Percentiles rank a stretch among this genome's conserved stretches.
Conservation (phyloP, 371 early-diverging fungal species). For the Syncephalastrum sp. region DNA sequence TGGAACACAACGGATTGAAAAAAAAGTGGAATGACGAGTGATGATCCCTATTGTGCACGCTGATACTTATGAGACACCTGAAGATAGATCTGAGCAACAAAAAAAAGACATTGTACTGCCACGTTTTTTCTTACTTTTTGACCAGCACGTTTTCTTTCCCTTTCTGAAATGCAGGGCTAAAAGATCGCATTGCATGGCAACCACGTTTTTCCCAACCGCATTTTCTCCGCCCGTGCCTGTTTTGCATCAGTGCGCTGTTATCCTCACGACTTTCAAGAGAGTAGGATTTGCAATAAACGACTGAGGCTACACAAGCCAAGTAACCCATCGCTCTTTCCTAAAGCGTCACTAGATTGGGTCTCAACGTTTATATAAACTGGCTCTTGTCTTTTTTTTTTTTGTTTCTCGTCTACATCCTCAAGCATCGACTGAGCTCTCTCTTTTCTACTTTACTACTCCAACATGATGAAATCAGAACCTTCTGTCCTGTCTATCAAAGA, state of each 20-base stretch:
- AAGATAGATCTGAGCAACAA: too few species aligned
- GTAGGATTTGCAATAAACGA: conserved; percentile 11
- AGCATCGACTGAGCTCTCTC: conserved; percentile 3
- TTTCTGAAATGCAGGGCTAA: conserved; percentile 18
- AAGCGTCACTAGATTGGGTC: conserved; percentile 3
- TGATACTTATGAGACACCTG: too few species aligned
- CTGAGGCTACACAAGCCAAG: conserved; percentile 10
- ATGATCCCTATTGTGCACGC: too few species aligned
- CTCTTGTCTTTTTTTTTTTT: conserved; percentile 11
- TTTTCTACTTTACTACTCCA: conserved; percentile 2
- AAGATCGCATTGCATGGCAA: conserved; percentile 15
- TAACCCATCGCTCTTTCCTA: conserved; percentile 6
- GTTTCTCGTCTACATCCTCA: conserved; percentile 8
- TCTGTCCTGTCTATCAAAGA: conserved; percentile 27
- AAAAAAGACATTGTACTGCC: conserved; percentile 1
- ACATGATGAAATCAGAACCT: conserved; percentile 10
- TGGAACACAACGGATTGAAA: too few species aligned
- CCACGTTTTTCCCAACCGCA: conserved; percentile 21
- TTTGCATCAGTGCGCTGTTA: conserved; percentile 23
- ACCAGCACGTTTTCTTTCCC: conserved; percentile 18
- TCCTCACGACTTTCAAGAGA: conserved; percentile 10
- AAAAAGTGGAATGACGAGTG: too few species aligned
- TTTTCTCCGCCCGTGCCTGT: conserved; percentile 15
- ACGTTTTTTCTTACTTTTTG: conserved; percentile 15
- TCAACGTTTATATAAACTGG: conserved; percentile 10